A percentile compares a stretch with the other conserved stretches of the same genome.
phyloP scores from a whole-genome alignment of 257 asterid species.

The Solanum microdontum region DNA sequence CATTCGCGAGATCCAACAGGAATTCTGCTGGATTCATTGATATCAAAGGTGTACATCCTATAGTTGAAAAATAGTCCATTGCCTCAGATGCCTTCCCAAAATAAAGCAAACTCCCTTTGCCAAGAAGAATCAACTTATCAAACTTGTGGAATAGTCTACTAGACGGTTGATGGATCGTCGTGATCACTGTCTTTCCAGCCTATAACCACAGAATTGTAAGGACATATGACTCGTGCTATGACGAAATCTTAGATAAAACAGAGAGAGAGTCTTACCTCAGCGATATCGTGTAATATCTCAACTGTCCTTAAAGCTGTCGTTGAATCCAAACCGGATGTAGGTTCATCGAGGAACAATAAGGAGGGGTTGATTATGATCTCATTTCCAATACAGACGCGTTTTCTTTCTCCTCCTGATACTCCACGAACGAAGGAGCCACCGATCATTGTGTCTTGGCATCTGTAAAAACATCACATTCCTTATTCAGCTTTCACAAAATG shows the following conservation, averaged over 20 bases:
- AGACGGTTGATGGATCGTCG: constrained; percentile 97
- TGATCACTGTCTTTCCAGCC: constrained; percentile 84
- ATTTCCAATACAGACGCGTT: constrained; percentile 85
- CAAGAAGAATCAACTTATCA: constrained; percentile 76
- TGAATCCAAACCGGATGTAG: constrained; percentile 95
- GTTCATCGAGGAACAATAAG: constrained; percentile 80
- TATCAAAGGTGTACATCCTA: constrained; percentile 71
- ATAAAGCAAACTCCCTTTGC: constrained; percentile 76
- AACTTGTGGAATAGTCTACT: constrained; percentile 86
- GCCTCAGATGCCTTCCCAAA: constrained; percentile 83
- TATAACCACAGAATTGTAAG: constrained; percentile 11
- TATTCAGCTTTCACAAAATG: background rate
- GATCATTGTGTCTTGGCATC: constrained; percentile 95
- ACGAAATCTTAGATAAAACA: background rate
- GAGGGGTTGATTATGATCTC: constrained; percentile 93
- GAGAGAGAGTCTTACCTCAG: constrained; percentile 35
- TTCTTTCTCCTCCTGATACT: constrained; percentile 95
- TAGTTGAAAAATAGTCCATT: constrained; percentile 55
- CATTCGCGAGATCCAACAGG: constrained; percentile 89
- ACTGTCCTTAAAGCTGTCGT: constrained; percentile 92
- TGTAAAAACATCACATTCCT: constrained; percentile 8
- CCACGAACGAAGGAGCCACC: constrained; percentile 98
- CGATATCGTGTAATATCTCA: constrained; percentile 70
- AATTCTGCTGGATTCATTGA: constrained; percentile 95
- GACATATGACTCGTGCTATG: background rate